Evolutionary conservation across 805 yeast genomes (phyloP).

Genomic region (Pichia phayaonensis): DNA sequence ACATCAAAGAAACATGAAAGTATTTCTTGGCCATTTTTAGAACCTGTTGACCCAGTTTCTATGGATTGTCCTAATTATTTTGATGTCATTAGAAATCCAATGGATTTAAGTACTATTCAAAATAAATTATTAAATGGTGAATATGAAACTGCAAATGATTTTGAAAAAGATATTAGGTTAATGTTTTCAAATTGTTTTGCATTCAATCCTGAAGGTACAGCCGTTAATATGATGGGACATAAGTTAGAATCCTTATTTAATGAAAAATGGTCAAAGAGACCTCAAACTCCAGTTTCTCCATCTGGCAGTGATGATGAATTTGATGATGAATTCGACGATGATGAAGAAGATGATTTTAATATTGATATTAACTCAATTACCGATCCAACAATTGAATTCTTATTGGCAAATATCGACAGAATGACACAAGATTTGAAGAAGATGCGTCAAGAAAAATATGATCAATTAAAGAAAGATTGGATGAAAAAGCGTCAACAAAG

Average conservation of each 20-base stretch:
- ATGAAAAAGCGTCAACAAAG: constrained; percentile 40
- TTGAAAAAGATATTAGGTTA: constrained; percentile 73
- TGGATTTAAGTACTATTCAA: constrained; percentile 87
- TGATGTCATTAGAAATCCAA: constrained; percentile 82
- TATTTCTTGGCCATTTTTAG: constrained; percentile 82
- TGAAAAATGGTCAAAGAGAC: constrained; percentile 82
- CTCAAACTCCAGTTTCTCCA: constrained; percentile 49
- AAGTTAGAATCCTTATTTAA: constrained; percentile 80
- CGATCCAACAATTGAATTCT: constrained; percentile 82
- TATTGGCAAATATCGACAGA: constrained; percentile 78
- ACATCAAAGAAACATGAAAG: constrained; percentile 74
- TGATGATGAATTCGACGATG: constrained; percentile 28
- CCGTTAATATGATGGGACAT: constrained; percentile 94
- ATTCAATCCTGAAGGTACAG: constrained; percentile 95
- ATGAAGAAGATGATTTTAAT: constrained; percentile 40
- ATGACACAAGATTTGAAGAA: constrained; percentile 80
- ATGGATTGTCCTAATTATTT: constrained; percentile 85
- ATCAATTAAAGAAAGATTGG: constrained; percentile 58
- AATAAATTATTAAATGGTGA: constrained; percentile 77
- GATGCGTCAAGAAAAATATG: constrained; percentile 71
- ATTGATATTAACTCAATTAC: constrained; percentile 58
- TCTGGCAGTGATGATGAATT: constrained; percentile 38
- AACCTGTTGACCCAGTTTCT: constrained; percentile 94
- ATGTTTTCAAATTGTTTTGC: constrained; percentile 84
- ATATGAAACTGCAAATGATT: constrained; percentile 83